These are phyloP conservation scores for Trebouxia sp. DNA, from an alignment of 139 green algal genomes.

Conservation along the genomic window DNA sequence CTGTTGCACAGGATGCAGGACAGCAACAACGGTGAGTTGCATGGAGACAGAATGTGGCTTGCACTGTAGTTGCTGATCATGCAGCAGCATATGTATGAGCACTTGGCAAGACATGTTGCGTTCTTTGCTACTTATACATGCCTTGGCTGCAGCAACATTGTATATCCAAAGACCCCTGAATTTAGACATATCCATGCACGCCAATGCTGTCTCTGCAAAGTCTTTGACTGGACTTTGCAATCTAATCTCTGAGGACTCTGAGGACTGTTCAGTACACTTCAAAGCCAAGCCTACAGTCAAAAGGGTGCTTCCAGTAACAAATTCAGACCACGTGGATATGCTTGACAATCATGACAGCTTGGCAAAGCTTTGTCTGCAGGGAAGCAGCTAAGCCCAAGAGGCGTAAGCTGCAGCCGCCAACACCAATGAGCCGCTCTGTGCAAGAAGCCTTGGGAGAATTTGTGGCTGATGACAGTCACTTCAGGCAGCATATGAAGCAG, in stretches of 20 bases:
- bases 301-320: background rate
- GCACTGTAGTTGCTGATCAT: too few relatives aligned
- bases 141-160: background rate
- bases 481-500: background rate
- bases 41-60: too few relatives aligned
- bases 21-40: too few relatives aligned
- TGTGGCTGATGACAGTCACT: background rate
- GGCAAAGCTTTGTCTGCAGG: background rate
- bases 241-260: too few relatives aligned
- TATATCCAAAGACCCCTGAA: background rate
- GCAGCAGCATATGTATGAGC: too few relatives aligned
- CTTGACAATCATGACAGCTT: background rate
- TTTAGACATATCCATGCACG: too few relatives aligned
- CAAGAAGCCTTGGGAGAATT: slow-evolving; percentile 18
- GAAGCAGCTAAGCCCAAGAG: background rate
- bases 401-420: slow-evolving; percentile 18
- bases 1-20: too few relatives aligned
- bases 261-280: too few relatives aligned
- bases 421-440: slow-evolving; percentile 8
- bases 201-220: too few relatives aligned
- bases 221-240: background rate
- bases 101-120: background rate
- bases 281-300: background rate
- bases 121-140: background rate
- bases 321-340: background rate